Base-by-base conservation (phyloP, 2,329 filamentous ascomycete genomes). In the Ascochyta koolunga region DNA sequence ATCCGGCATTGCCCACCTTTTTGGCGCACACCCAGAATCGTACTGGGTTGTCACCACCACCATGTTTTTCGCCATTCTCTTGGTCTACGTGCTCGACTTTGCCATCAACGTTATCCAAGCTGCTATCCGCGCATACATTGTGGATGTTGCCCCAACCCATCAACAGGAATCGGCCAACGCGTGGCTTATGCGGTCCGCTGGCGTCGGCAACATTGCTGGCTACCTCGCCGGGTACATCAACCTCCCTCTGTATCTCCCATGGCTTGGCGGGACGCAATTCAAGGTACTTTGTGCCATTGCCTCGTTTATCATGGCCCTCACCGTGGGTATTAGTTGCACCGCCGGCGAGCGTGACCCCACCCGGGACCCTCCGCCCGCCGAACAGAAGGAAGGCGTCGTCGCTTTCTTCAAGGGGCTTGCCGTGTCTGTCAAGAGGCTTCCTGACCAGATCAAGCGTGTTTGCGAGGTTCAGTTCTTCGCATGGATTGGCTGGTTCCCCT, bases 21-120 rank as follows among this genome's bases (percentile, higher is more conserved):
- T 95, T 66, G 89, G 90, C 10, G 88, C 85, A 10, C 83, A 88
- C 48, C 77, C 78, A n/a, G 82, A 86, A 33, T 90, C 88, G 0
- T 65, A 82, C 7, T 84, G 81, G 2, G 87, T 89, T 39, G 87
- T 85, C 67, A 82, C 81, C 3, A 79, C 81, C 36, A 84, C 89
- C 41, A 93, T 96, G 61, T 79, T 91, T 27, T 82, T 91, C 52
- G 93, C 93, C 7, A 91, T 96, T 5, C 71, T 92, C 25, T 89
- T 92, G 78, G 89, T 98, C 66, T 98, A 96, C 75, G 81, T 95
- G 43, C 83, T 98, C 44, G 93, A 98, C 73, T 95, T 98, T 74
- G 87, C 93, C 66, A 95, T 98, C 78, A 98, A 98, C 76, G 95
- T 93, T 51, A 88, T 98, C 29, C 93, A 98, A 83, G 93, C 95